phyloP scores from a whole-genome alignment of 768 basidiomycete species.

The Naematelia encephala region DNA sequence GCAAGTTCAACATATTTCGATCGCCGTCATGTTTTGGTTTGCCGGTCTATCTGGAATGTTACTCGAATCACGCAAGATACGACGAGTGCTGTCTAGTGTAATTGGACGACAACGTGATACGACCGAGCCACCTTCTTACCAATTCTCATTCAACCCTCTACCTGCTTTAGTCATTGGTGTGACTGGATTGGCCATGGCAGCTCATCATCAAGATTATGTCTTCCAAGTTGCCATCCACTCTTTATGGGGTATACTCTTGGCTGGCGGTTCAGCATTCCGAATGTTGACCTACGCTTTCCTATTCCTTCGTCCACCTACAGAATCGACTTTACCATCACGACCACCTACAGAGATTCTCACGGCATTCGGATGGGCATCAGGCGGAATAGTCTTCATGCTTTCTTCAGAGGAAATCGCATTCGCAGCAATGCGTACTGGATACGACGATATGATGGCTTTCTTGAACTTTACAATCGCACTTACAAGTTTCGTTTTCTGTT shows the following conservation, averaged over 20 bases:
- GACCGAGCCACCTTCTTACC: slow-evolving; percentile 69
- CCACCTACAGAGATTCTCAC: slow-evolving; percentile 91
- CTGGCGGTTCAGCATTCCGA: slow-evolving; percentile 71
- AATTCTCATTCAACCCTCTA: slow-evolving; percentile 81
- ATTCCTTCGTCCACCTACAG: slow-evolving; percentile 74
- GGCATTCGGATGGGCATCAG: slow-evolving; percentile 79
- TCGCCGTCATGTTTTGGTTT: slow-evolving; percentile 84
- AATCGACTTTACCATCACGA: slow-evolving; percentile 77
- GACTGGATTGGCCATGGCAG: slow-evolving; percentile 89
- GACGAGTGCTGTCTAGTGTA: slow-evolving; percentile 68
- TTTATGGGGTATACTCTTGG: slow-evolving; percentile 85
- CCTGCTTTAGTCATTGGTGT: slow-evolving; percentile 90
- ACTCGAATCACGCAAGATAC: slow-evolving; percentile 72
- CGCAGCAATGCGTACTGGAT: slow-evolving; percentile 84
- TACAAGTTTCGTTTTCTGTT: slow-evolving; percentile 80
- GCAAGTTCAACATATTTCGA: slow-evolving; percentile 88
- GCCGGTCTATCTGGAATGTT: slow-evolving; percentile 85
- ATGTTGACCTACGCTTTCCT: slow-evolving; percentile 92
- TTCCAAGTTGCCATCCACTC: slow-evolving; percentile 91
- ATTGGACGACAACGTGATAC: slow-evolving; percentile 47
- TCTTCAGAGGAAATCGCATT: slow-evolving; percentile 85
- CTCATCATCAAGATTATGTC: slow-evolving; percentile 83
- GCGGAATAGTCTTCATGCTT: slow-evolving; percentile 84
- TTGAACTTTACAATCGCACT: slow-evolving; percentile 65
- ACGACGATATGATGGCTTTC: slow-evolving; percentile 63